phyloP scores from a whole-genome alignment of 148 eudicot species.

The Salicornia ramosissima region DNA sequence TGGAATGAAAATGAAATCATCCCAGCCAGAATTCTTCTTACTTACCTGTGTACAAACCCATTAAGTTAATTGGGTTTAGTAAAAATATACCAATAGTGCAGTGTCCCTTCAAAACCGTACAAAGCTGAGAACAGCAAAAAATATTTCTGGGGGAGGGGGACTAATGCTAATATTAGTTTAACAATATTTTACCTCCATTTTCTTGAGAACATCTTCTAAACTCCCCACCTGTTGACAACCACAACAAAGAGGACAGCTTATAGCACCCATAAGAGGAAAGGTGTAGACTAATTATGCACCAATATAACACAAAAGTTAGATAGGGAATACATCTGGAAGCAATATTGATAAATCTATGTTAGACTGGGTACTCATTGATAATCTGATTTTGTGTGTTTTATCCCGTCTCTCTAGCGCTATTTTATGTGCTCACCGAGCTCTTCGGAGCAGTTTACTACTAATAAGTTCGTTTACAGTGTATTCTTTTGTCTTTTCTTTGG shows the following conservation, averaged over 20 bases:
- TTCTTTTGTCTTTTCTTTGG: no score
- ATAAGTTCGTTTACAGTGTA: no score
- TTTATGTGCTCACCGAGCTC: no score
- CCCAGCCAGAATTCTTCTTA: slow-evolving; percentile 87
- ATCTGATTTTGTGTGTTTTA: no score
- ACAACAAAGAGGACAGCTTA: background rate
- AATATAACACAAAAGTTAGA: background rate
- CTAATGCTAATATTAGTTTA: background rate
- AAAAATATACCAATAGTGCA: no score
- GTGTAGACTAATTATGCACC: background rate
- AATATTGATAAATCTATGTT: background rate
- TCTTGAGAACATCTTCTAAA: slow-evolving; percentile 89
- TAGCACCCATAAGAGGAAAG: background rate
- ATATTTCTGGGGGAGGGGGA: no score
- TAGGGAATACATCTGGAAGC: background rate
- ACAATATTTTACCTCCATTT: slow-evolving; percentile 73
- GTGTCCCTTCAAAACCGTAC: no score
- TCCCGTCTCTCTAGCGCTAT: no score
- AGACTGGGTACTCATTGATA: no score
- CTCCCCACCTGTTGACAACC: slow-evolving; percentile 73
- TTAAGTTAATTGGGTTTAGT: background rate
- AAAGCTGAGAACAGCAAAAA: no score
- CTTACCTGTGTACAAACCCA: slow-evolving; percentile 46
- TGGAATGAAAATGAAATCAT: slow-evolving; percentile 83
- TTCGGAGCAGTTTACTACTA: no score